These are phyloP conservation scores for Ophiostoma perfectum DNA, from an alignment of 2,329 filamentous ascomycete species.

Conservation along the genomic window DNA sequence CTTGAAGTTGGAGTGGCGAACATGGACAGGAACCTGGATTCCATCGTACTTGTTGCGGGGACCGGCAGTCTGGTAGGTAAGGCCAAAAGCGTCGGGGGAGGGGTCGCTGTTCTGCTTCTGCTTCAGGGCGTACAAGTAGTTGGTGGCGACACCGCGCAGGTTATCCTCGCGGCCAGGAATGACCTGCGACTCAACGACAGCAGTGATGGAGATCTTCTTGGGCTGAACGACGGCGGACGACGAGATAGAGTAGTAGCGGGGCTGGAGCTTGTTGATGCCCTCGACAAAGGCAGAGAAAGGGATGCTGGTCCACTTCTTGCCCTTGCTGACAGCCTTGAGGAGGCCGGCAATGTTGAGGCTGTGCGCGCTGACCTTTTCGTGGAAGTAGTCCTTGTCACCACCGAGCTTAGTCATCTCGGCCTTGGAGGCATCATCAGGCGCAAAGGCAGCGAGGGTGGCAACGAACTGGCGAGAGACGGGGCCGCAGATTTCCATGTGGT, in stretches of 20 bases:
- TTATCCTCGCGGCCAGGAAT: constrained; percentile 70
- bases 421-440: constrained; percentile 77
- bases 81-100: constrained; percentile 72
- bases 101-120: constrained; percentile 92
- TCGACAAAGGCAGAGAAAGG: constrained; percentile 96
- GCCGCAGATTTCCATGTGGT: constrained; percentile 94
- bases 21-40: constrained; percentile 88
- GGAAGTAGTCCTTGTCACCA: constrained; percentile 92
- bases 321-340: constrained; percentile 65
- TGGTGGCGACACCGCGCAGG: constrained; percentile 92
- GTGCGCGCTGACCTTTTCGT: constrained; percentile 72
- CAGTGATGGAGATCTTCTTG: constrained; percentile 90
- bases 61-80: constrained; percentile 80
- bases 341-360: constrained; percentile 88
- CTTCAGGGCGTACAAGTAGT: constrained; percentile 91
- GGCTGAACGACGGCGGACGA: constrained; percentile 93
- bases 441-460: constrained; percentile 78
- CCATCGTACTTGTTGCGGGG: constrained; percentile 97
- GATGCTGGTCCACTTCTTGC: constrained; percentile 72
- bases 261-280: constrained; percentile 88
- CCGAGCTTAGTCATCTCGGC: constrained; percentile 84
- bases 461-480: constrained; percentile 95
- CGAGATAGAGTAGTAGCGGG: constrained; percentile 98
- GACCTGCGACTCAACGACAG: constrained; percentile 79
- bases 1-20: constrained; percentile 99